Percentiles rank a stretch among this genome's conserved stretches.
Evolutionary conservation across 768 basidiomycete species (phyloP).

Genomic region (Calocybe indica): DNA sequence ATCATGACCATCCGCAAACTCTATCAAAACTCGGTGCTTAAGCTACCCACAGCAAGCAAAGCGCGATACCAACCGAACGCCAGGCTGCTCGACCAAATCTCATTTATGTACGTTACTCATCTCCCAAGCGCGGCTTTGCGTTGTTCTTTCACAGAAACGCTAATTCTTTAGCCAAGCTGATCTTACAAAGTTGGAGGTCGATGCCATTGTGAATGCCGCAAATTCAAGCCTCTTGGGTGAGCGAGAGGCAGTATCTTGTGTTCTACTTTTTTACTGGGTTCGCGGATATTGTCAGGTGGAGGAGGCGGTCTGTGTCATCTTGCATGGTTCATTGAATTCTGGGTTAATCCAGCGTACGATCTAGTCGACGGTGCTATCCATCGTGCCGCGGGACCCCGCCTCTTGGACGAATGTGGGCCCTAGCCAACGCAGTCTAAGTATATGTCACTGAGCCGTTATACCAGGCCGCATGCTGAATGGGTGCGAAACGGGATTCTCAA

Average conservation of each 20-base stretch:
- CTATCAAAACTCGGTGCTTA: slow-evolving; percentile 38
- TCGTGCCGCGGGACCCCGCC: slow-evolving; percentile 58
- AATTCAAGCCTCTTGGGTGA: slow-evolving; percentile 66
- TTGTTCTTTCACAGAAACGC: slow-evolving; percentile 1
- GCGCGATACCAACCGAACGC: slow-evolving; percentile 31
- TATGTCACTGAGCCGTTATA: slow-evolving; percentile 1
- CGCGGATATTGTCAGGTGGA: slow-evolving; percentile 44
- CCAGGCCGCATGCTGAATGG: slow-evolving; percentile 61
- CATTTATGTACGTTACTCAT: slow-evolving; percentile 51
- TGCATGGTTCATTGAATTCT: background rate
- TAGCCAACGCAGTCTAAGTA: slow-evolving; percentile 3
- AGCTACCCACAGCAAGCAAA: slow-evolving; percentile 23
- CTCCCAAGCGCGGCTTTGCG: background rate
- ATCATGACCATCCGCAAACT: slow-evolving; percentile 54
- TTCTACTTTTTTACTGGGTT: background rate
- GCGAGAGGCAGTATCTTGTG: slow-evolving; percentile 1
- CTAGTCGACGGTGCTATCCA: slow-evolving; percentile 84
- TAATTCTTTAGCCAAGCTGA: slow-evolving; percentile 57
- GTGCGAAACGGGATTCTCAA: slow-evolving; percentile 67
- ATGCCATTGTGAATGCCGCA: slow-evolving; percentile 80
- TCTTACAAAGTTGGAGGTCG: slow-evolving; percentile 66
- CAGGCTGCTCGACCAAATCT: slow-evolving; percentile 48
- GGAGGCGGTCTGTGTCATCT: slow-evolving; percentile 54
- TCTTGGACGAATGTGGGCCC: slow-evolving; percentile 62
- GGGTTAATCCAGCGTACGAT: background rate